Conservation (phyloP, 2,329 filamentous ascomycete genomes). For the Colletotrichum tamarilloi region DNA sequence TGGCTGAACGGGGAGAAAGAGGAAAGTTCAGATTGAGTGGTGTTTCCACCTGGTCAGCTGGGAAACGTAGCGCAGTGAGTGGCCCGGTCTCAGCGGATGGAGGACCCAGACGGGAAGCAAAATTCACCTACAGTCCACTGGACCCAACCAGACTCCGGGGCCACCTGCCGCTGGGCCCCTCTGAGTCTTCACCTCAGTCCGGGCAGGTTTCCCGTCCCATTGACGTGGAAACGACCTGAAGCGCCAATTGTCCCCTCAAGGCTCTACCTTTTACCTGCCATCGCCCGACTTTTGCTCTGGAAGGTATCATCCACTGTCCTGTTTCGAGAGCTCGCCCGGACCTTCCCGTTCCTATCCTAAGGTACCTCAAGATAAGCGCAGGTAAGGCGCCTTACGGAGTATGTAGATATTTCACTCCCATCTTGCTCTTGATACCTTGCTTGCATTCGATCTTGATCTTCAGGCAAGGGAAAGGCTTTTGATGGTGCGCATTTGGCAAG, state of each 20-base stretch:
- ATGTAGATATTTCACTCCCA: no score
- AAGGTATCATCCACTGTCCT: neutral
- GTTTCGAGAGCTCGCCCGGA: neutral
- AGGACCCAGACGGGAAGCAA: constrained; percentile 9
- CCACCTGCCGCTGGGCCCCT: neutral
- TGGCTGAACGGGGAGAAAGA: neutral
- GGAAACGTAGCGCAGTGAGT: constrained; percentile 8
- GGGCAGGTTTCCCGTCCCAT: neutral
- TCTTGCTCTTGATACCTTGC: no score
- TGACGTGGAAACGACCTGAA: neutral
- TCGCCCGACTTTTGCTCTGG: no score
- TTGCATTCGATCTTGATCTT: no score
- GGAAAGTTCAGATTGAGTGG: neutral
- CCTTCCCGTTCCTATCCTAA: no score
- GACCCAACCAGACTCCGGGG: neutral
- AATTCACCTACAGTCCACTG: neutral
- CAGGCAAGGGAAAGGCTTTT: neutral
- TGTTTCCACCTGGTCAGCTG: neutral
- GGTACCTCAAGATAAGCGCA: no score
- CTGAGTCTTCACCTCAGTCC: neutral
- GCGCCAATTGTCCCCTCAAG: neutral
- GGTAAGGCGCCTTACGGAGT: no score
- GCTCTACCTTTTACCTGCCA: neutral
- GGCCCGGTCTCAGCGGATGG: neutral
- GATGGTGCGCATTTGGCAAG: neutral